Evolutionary conservation across 2,329 filamentous ascomycete species (phyloP).

Genomic region (Ophiostoma novo-ulmi): DNA sequence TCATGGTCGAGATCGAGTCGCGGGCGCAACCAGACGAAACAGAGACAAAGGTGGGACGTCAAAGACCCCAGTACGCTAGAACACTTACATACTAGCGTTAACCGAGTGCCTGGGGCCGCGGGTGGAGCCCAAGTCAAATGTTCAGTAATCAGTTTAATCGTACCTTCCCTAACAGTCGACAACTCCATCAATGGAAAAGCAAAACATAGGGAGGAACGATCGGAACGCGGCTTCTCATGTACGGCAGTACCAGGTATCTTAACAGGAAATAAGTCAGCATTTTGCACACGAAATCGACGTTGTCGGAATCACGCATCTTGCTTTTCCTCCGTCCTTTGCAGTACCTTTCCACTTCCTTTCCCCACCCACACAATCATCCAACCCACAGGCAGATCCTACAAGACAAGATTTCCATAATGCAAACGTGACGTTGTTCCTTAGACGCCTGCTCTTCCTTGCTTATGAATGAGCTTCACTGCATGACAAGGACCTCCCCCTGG

Average conservation of each 20-base stretch:
- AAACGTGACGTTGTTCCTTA: neutral
- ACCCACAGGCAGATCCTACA: neutral
- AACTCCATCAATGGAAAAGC: neutral
- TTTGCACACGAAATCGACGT: neutral
- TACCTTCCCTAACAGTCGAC: neutral
- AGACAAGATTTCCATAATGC: neutral
- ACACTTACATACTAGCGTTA: neutral
- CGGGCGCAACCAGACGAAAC: neutral
- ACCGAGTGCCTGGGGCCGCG: constrained; percentile 7
- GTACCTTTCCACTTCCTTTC: neutral
- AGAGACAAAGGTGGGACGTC: neutral
- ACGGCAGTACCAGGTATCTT: neutral
- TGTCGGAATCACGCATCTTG: neutral
- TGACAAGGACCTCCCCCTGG: neutral
- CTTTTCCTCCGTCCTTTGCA: neutral
- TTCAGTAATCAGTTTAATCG: constrained; percentile 19
- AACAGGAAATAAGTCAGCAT: neutral
- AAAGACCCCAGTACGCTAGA: neutral
- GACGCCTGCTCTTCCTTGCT: neutral
- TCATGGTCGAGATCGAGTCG: neutral
- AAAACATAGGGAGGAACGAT: neutral
- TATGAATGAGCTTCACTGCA: neutral
- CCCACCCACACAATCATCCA: too few relatives aligned
- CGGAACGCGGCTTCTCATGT: too few relatives aligned
- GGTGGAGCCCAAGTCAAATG: constrained; percentile 9